Evolutionary conservation across 139 green algal genomes (phyloP), one percentile per base, ranked within the genome.

Genomic region (Astrephomene gubernaculifera): DNA sequence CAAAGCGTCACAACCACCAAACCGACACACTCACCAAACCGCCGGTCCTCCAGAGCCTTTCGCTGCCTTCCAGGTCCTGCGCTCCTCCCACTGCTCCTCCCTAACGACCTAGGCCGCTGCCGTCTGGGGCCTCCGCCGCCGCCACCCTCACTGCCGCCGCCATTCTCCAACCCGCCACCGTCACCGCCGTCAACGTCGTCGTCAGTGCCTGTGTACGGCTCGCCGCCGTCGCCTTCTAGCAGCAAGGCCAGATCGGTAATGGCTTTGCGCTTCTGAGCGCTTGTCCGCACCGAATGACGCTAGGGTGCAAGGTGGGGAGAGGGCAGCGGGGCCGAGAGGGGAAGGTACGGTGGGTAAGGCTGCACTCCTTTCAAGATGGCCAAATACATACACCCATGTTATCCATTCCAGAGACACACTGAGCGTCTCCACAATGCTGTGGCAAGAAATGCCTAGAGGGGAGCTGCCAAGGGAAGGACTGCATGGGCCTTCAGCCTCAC

Each of bases 1-100:
- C n/a, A n/a, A n/a, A n/a, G n/a, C n/a, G n/a, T n/a, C n/a, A n/a
- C 57, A 67, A 14, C 17, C 57, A 67, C 57, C 17, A 67, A 29
- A 67, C 57, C 12, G 14, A 57, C 49, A 57, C 19, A 81, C 83
- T 5, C 64, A 89, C 86, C 86, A 44, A 85, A 89, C 29, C 80
- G 61, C 0, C 79, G 45, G 86, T 89, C 83, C 71, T 89, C 86
- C 64, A 33, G 17, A 2, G 80, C 65, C 65, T 86, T 86, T 2
- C 67, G 67, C 8, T 74, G 31, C 41, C 75, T 25, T 27, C 27
- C 12, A 7, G 49, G 63, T 12, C 53, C 25, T 12, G 36, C 8
- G 54, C 75, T 22, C 35, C 35, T 38, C 35, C 73, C 31, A 54
- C 41, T 29, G 57, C 17, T 9, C 5, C 53, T 52, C 12, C 49